phyloP scores from a whole-genome alignment of 2,329 filamentous ascomycete species.

The Botrytis medusae region DNA sequence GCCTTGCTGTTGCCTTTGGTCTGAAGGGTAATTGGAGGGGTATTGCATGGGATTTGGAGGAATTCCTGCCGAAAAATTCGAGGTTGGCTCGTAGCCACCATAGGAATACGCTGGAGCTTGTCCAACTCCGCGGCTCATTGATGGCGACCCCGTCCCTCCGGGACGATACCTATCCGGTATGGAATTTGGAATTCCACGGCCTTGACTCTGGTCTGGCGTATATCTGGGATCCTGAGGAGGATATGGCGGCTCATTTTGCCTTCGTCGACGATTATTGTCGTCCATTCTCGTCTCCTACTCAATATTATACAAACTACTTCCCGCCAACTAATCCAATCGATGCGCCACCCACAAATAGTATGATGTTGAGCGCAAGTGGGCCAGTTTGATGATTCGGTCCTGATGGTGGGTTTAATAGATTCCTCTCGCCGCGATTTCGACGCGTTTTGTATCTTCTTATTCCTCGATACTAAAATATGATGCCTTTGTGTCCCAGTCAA shows the following conservation, averaged over 20 bases:
- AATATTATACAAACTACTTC: slow-evolving; percentile 52
- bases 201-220: slow-evolving; percentile 38
- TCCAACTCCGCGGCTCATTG: slow-evolving; percentile 46
- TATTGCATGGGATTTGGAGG: slow-evolving; percentile 43
- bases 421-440: slow-evolving; percentile 8
- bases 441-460: slow-evolving; percentile 5
- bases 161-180: slow-evolving; percentile 48
- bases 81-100: slow-evolving; percentile 57
- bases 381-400: slow-evolving; percentile 56
- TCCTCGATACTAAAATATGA: slow-evolving; percentile 10
- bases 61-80: slow-evolving; percentile 48
- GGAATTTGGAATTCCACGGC: slow-evolving; percentile 32
- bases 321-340: slow-evolving; percentile 60
- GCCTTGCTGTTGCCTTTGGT: slow-evolving; percentile 54
- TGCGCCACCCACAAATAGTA: slow-evolving; percentile 64
- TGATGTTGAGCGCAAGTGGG: slow-evolving; percentile 58
- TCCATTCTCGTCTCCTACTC: slow-evolving; percentile 65
- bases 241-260: slow-evolving; percentile 73
- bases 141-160: slow-evolving; percentile 49
- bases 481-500: slow-evolving; percentile 9
- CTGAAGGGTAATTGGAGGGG: slow-evolving; percentile 45
- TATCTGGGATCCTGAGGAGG: slow-evolving; percentile 57
- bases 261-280: slow-evolving; percentile 69
- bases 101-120: slow-evolving; percentile 53
- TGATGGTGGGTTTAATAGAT: neutral